Conservation (phyloP, 768 basidiomycete genomes). For the Tricholoma terreum region DNA sequence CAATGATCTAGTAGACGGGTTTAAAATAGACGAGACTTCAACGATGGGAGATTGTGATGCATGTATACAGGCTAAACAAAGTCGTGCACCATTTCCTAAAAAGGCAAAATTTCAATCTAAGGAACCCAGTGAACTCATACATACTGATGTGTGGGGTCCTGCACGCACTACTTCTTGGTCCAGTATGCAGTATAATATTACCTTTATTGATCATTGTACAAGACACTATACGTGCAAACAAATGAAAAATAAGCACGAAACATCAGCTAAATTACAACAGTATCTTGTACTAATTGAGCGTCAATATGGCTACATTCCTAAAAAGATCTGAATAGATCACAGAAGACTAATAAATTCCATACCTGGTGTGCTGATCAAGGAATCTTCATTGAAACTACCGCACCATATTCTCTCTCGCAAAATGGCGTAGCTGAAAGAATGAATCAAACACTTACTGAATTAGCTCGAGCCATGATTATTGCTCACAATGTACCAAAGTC, state of each 20-base stretch:
- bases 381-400: not conserved
- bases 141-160: not conserved
- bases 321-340: too few relatives aligned
- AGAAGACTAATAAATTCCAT: not conserved
- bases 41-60: slow-evolving; percentile 18
- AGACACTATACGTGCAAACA: too few relatives aligned
- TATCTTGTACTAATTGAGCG: not conserved
- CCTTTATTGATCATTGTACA: slow-evolving; percentile 1
- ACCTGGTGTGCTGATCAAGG: not conserved
- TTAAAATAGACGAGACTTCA: slow-evolving; percentile 24
- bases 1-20: slow-evolving; percentile 26
- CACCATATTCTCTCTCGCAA: not conserved
- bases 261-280: not conserved
- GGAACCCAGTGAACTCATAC: not conserved
- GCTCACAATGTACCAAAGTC: not conserved
- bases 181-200: not conserved
- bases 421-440: slow-evolving; percentile 5
- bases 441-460: not conserved
- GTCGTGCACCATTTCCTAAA: not conserved
- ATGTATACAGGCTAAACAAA: slow-evolving; percentile 22
- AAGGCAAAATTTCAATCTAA: not conserved
- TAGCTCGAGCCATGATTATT: slow-evolving; percentile 7
- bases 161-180: not conserved
- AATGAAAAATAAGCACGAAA: not conserved
- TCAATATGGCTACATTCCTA: not conserved